Evolutionary conservation across 805 yeast species (phyloP).

Genomic region (Yamadazyma laniorum): DNA sequence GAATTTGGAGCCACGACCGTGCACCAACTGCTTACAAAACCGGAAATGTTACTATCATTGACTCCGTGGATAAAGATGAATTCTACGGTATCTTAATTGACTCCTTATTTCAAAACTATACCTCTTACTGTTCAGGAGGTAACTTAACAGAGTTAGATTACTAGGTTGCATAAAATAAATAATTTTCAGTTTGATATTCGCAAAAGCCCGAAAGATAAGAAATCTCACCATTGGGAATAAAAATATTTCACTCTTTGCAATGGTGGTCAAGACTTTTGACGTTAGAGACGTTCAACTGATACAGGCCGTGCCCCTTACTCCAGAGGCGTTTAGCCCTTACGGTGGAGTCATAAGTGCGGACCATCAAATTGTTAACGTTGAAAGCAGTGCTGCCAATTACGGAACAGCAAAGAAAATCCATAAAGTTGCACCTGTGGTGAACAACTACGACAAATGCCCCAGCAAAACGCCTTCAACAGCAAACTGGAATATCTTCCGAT

Average conservation of each 20-base stretch:
- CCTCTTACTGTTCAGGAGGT: slow-evolving; percentile 30
- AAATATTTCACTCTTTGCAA: slow-evolving; percentile 14
- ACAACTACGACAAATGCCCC: slow-evolving; percentile 48
- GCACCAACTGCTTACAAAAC: slow-evolving; percentile 33
- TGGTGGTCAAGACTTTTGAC: slow-evolving; percentile 44
- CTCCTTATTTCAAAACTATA: slow-evolving; percentile 35
- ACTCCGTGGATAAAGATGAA: slow-evolving; percentile 26
- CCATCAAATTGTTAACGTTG: slow-evolving; percentile 55
- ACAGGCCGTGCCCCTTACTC: slow-evolving; percentile 61
- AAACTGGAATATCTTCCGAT: slow-evolving; percentile 80
- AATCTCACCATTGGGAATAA: slow-evolving; percentile 1
- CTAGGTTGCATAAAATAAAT: neutral
- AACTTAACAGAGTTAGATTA: slow-evolving; percentile 9
- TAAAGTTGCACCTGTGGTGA: slow-evolving; percentile 66
- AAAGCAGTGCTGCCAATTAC: slow-evolving; percentile 67
- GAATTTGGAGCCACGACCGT: slow-evolving; percentile 36
- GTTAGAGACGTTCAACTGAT: slow-evolving; percentile 22
- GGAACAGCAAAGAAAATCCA: slow-evolving; percentile 87
- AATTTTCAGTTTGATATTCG: neutral
- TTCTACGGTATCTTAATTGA: slow-evolving; percentile 32
- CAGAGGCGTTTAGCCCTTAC: slow-evolving; percentile 60
- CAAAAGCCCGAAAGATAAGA: slow-evolving; percentile 5
- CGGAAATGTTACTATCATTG: slow-evolving; percentile 37
- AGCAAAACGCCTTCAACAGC: slow-evolving; percentile 52
- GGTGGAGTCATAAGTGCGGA: slow-evolving; percentile 80